These are phyloP conservation scores for Crithidia fasciculata DNA, from an alignment of 208 protist genomes.

Conservation along the genomic window DNA sequence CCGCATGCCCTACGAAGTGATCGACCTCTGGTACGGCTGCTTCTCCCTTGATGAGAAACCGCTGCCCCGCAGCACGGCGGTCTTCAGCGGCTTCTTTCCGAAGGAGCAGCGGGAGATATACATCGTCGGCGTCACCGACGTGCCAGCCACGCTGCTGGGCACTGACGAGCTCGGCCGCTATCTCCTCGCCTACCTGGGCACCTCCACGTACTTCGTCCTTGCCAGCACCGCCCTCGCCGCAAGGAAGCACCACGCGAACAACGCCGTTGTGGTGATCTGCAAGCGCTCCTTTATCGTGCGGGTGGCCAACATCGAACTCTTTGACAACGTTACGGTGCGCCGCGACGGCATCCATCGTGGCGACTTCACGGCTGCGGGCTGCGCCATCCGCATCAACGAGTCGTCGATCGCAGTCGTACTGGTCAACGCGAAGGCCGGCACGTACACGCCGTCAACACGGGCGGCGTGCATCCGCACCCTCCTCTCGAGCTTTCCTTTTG, in stretches of 20 bases:
- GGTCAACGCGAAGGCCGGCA: conserved; percentile 46
- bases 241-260: conserved; percentile 47
- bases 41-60: conserved; percentile 63
- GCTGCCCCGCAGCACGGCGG: conserved; percentile 53
- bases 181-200: conserved; percentile 64
- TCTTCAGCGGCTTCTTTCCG: conserved; percentile 75
- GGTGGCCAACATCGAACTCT: conserved; percentile 61
- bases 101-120: conserved; percentile 74
- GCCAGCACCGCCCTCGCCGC: conserved; percentile 46
- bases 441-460: conserved; percentile 28
- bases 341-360: conserved; percentile 36
- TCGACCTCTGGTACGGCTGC: conserved; percentile 83
- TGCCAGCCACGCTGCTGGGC: conserved; percentile 50
- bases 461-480: conserved; percentile 54
- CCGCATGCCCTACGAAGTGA: conserved; percentile 81
- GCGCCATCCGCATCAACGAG: conserved; percentile 68
- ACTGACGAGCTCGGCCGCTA: conserved; percentile 51
- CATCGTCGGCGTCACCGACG: conserved; percentile 67
- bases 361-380: conserved; percentile 64
- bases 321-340: conserved; percentile 39
- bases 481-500: conserved; percentile 64
- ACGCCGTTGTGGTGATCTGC: conserved; percentile 66
- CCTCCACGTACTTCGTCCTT: conserved; percentile 54
- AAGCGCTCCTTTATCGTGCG: conserved; percentile 69
- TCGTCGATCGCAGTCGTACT: conserved; percentile 57